phyloP scores from a whole-genome alignment of 352 stramenopile genomes.

The Globisporangium middletonii region DNA sequence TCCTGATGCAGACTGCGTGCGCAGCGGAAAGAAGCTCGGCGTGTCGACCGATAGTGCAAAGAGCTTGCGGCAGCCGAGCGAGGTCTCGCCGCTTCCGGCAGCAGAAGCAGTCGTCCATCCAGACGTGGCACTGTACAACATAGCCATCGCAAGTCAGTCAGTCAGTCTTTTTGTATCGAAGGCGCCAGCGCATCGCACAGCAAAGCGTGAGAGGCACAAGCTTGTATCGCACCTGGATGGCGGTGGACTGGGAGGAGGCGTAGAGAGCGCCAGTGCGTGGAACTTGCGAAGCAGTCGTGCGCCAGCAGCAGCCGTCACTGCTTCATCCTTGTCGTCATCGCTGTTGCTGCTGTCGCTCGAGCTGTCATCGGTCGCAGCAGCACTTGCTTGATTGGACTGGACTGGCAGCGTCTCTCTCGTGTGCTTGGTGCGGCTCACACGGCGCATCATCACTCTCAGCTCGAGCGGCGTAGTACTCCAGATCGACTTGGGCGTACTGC shows the following conservation, averaged over 20 bases:
- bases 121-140: background rate
- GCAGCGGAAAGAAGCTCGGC: conserved; percentile 31
- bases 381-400: background rate
- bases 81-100: background rate
- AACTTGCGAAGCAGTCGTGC: conserved; percentile 1
- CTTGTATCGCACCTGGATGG: background rate
- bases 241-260: background rate
- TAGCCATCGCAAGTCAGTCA: background rate
- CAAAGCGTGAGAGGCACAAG: no score
- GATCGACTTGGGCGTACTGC: conserved; percentile 1
- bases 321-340: conserved; percentile 2
- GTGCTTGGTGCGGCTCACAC: background rate
- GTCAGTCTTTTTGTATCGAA: background rate
- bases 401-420: background rate
- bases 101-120: background rate
- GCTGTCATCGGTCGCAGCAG: background rate
- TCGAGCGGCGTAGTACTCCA: conserved; percentile 7
- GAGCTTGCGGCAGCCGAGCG: conserved; percentile 16
- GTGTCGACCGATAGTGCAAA: conserved; percentile 32
- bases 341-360: conserved; percentile 10
- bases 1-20: background rate
- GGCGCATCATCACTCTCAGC: conserved; percentile 8
- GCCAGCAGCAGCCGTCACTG: background rate
- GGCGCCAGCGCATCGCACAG: background rate
- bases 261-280: conserved; percentile 2